Evolutionary conservation across 2,329 filamentous ascomycete genomes (phyloP), one percentile per base, ranked within the genome.

Genomic region (Aspergillus texensis): DNA sequence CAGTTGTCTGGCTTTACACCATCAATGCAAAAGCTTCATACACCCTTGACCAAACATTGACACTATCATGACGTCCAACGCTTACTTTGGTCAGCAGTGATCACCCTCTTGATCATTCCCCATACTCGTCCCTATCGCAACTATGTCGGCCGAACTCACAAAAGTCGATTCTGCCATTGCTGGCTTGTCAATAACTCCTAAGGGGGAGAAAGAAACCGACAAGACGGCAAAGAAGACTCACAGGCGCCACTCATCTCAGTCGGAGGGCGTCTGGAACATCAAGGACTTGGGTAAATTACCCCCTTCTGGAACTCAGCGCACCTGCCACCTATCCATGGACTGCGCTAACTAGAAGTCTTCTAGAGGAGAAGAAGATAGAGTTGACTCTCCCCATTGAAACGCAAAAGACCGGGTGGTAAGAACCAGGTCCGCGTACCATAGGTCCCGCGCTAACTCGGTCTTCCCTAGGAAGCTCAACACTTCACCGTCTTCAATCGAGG

Each of bases 131-230:
- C 45, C 36, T 41, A 14, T 62, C 48, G 61, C 60, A 70, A 78
- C 61, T 77, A 88, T 89, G 86, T 82, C 86, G 73, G 83, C 81
- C 74, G 86, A 90, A 74, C 87, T 96, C 77, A 86, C 87, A 81
- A 96, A 96, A 85, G 89, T 97, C 83, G 94, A 97, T 81, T 97
- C 94, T 65, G 93, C 92, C 83, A 88, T 96, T 76, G 89, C 93
- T 77, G 92, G 92, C 80, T 80, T 94, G 73, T 86, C 88, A 70
- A 85, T 86, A 73, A 89, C 89, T 63, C 86, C 90, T 39, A 83
- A 86, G 63, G 86, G 89, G 76, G 89, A 93, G 68, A 83, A 84
- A 60, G 67, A 69, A 45, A 67, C 71, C 24, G 74, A 78, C 62
- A 78, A 77, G 66, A 71, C 73, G 34, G 71, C 73, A 72, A 86